Evolutionary conservation across 2,329 filamentous ascomycete genomes (phyloP).

Genomic region (Sclerotinia trifoliorum): DNA sequence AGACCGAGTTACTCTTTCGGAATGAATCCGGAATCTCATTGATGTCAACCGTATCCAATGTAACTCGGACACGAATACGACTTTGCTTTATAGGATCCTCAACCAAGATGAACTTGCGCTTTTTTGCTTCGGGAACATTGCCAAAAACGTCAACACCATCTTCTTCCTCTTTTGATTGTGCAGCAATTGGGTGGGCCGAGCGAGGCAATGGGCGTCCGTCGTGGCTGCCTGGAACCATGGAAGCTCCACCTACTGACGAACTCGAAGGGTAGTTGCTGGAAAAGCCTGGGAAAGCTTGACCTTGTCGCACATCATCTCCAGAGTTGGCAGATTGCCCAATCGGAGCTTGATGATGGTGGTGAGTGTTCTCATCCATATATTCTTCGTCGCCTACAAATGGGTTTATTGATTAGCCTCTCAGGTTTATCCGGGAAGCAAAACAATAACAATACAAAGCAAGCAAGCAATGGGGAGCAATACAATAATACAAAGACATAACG

Average conservation of each 20-base stretch:
- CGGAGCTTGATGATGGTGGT: constrained; percentile 64
- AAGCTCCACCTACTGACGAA: constrained; percentile 53
- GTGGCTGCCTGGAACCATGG: constrained; percentile 56
- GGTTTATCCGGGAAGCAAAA: constrained; percentile 37
- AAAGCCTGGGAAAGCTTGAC: constrained; percentile 73
- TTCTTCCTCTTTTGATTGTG: constrained; percentile 39
- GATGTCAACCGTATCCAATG: constrained; percentile 89
- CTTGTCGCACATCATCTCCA: constrained; percentile 66
- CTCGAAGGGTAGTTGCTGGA: constrained; percentile 61
- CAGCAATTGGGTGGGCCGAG: constrained; percentile 44
- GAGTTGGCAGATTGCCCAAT: constrained; percentile 52
- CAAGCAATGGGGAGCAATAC: constrained; percentile 30
- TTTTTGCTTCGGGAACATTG: constrained; percentile 83
- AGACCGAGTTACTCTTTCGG: constrained; percentile 85
- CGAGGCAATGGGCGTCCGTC: constrained; percentile 52
- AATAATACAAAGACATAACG: constrained; percentile 36
- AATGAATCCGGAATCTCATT: constrained; percentile 96
- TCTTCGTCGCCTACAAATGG: constrained; percentile 56
- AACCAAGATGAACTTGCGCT: constrained; percentile 94
- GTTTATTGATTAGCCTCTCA: constrained; percentile 38
- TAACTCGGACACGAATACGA: constrained; percentile 84
- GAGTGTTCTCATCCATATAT: constrained; percentile 62
- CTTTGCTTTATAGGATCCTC: constrained; percentile 81
- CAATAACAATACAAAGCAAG: constrained; percentile 25
- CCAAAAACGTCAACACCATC: constrained; percentile 75